Conservation (phyloP, 2,329 filamentous ascomycete species). For the Penicillium sp. region DNA sequence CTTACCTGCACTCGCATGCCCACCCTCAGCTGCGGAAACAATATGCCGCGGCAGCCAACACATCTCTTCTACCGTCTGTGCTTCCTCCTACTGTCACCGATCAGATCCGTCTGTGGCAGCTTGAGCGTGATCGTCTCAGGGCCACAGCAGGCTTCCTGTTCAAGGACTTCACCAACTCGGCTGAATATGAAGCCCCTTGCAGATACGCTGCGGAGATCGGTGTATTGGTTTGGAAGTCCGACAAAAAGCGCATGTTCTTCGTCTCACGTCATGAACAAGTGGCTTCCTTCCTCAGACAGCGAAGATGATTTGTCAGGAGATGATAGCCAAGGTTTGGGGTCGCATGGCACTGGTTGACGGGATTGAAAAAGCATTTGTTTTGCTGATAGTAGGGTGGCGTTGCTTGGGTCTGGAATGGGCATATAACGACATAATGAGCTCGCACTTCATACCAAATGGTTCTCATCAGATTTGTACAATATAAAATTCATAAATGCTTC, state of each 20-base stretch:
- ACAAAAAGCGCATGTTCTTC: conserved; percentile 81
- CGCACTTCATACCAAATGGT: conserved; percentile 2
- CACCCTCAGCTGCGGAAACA: conserved; percentile 88
- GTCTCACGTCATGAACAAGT: conserved; percentile 90
- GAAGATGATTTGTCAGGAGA: conserved; percentile 37
- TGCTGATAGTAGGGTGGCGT: conserved; percentile 9
- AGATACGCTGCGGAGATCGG: conserved; percentile 83
- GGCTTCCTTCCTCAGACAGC: conserved; percentile 71
- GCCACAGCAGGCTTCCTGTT: conserved; percentile 82
- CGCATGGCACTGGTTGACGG: conserved; percentile 3
- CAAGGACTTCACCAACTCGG: conserved; percentile 77
- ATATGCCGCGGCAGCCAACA: conserved; percentile 41
- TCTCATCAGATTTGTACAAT: conserved; percentile 14
- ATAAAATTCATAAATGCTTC: background rate
- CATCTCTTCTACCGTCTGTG: conserved; percentile 57
- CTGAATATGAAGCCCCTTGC: conserved; percentile 57
- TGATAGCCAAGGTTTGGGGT: background rate
- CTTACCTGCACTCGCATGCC: conserved; percentile 86
- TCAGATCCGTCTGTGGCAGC: conserved; percentile 95
- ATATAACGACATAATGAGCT: conserved; percentile 22
- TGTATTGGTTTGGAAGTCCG: conserved; percentile 83
- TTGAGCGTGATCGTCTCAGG: conserved; percentile 93
- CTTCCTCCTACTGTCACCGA: conserved; percentile 95
- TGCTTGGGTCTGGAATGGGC: conserved; percentile 4
- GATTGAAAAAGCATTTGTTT: background rate